Evolutionary conservation across 1,139 yeast genomes (phyloP), one percentile per base, ranked within the genome.

Genomic region (Yamadazyma pseudoaaseri): DNA sequence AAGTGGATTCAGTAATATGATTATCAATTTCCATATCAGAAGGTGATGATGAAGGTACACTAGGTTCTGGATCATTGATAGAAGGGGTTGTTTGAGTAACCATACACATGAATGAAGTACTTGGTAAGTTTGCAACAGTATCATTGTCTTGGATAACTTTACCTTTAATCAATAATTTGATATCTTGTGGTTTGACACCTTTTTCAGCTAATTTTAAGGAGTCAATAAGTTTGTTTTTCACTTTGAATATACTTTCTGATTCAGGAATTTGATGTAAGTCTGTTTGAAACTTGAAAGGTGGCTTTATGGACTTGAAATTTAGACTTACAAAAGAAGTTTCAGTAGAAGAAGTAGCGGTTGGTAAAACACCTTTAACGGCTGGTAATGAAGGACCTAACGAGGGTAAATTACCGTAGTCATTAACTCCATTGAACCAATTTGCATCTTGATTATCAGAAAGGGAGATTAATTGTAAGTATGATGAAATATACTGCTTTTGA

Each of bases 331-430:
- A 34, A 5, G 38, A 31, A 5, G 24, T 12, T 5, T 16, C 29
- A 2, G 37, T 20, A 10, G 30, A 18, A 11, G 39, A 29, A 8
- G 39, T 35, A 21, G 24, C 20, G 4, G 27, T 27, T 4, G 75
- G 75, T 26, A 69, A 56, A 1, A 51, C 48, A 21, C 46, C 51
- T 14, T 49, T 47, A 27, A 58, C 44, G 24, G 51, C 45, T 16
- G 74, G 73, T 35, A 70, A 60, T 16, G 66, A 54, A 13, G 75
- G 75, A 1, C 75, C 75, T 39, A 70, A 57, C 1, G 70, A 50
- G 18, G 49, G 48, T 24, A 70, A 44, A 29, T 51, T 54, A 37
- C 47, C 39, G 43, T 69, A 69, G 29, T 62, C 63, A 5, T 56
- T 49, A 3, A 64, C 52, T 20, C 59, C 50, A 45, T 58, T 56